Percentiles rank a stretch among this genome's conserved stretches.
Evolutionary conservation across 2,329 filamentous ascomycete genomes (phyloP).

Genomic region (Tolypocladium guangdongense): DNA sequence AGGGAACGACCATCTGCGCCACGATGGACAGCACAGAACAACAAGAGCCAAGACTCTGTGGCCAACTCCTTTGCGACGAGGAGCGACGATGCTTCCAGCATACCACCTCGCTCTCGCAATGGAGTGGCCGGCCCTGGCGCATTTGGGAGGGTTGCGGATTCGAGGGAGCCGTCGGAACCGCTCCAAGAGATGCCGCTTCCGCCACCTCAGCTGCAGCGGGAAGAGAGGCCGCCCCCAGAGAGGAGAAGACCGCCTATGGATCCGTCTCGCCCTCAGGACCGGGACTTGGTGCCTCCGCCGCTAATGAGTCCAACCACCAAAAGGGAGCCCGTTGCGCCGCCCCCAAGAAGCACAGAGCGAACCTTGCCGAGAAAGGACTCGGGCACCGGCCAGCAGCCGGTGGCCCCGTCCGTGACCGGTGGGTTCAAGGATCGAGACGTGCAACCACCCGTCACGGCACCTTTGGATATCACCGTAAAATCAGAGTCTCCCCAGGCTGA

Average conservation of each 20-base stretch:
- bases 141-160: constrained; percentile 24
- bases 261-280: constrained; percentile 41
- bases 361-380: constrained; percentile 35
- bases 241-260: constrained; percentile 58
- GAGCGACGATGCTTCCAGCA: constrained; percentile 40
- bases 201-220: constrained; percentile 12
- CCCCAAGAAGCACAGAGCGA: constrained; percentile 41
- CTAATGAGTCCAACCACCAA: constrained; percentile 40
- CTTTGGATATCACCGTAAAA: constrained; percentile 3
- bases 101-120: constrained; percentile 43
- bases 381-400: constrained; percentile 14
- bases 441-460: constrained; percentile 1
- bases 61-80: constrained; percentile 32
- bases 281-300: constrained; percentile 46
- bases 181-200: constrained; percentile 5
- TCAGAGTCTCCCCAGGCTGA: constrained; percentile 5
- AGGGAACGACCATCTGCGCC: constrained; percentile 29
- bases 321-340: constrained; percentile 33
- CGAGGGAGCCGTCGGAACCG: constrained; percentile 8
- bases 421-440: constrained; percentile 23
- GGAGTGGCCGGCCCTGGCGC: constrained; percentile 30
- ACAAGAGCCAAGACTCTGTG: constrained; percentile 48
- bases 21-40: constrained; percentile 36
- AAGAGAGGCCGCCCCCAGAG: constrained; percentile 45
- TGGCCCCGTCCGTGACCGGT: constrained; percentile 15